Conservation (phyloP, 2,329 filamentous ascomycete genomes). For the Diplodia scrobiculata region DNA sequence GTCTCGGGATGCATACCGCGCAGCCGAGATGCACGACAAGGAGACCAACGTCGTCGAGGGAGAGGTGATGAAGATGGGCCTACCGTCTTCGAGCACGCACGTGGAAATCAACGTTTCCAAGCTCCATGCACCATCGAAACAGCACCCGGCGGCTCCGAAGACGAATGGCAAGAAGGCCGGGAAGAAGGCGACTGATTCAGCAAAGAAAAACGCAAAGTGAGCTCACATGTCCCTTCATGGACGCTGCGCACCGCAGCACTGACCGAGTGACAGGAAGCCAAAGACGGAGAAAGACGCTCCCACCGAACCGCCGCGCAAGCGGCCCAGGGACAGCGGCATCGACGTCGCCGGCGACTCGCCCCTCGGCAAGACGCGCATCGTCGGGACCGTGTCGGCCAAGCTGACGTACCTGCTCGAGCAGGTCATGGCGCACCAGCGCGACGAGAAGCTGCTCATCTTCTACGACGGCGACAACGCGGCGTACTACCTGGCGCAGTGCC, state of each 20-base stretch:
- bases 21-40: constrained; percentile 38
- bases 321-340: constrained; percentile 37
- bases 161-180: neutral
- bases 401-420: constrained; percentile 80
- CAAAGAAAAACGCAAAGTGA: neutral
- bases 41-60: constrained; percentile 29
- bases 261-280: neutral
- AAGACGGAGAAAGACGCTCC: neutral
- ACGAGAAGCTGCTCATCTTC: constrained; percentile 88
- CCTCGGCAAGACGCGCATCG: constrained; percentile 62
- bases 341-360: constrained; percentile 51
- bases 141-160: neutral
- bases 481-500: constrained; percentile 78
- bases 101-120: constrained; percentile 20
- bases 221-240: neutral
- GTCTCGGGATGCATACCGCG: constrained; percentile 31
- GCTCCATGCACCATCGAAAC: constrained; percentile 1
- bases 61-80: constrained; percentile 40
- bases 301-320: constrained; percentile 9
- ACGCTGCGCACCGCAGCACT: neutral
- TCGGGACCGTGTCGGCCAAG: constrained; percentile 85
- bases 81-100: constrained; percentile 46
- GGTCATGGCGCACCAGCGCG: constrained; percentile 65
- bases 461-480: constrained; percentile 87
- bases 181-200: neutral